Evolutionary conservation across 1,139 yeast genomes (phyloP).

Genomic region (Sugiyamaella pinicola): DNA sequence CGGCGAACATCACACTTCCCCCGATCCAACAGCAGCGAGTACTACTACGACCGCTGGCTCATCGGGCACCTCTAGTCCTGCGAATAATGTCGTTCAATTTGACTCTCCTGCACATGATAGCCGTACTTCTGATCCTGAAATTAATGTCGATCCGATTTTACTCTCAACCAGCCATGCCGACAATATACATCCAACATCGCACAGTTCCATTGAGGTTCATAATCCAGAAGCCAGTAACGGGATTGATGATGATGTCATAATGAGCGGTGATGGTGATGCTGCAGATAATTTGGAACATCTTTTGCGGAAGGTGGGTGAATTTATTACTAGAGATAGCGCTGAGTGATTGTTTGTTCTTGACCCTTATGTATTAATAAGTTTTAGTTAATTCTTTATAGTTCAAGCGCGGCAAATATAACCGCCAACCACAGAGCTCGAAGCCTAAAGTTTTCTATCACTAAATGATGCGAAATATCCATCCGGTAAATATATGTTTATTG

Average conservation of each 20-base stretch:
- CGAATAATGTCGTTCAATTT: not conserved
- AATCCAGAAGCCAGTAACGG: constrained; percentile 17
- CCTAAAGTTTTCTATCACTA: no score
- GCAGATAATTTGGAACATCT: constrained; percentile 35
- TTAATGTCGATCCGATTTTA: constrained; percentile 10
- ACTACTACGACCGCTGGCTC: constrained; percentile 3
- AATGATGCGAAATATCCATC: no score
- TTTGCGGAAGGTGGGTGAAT: constrained; percentile 41
- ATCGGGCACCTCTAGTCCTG: constrained; percentile 4
- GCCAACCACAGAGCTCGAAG: no score
- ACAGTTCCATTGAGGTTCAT: no score
- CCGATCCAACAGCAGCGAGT: not conserved
- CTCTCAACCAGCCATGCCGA: constrained; percentile 14
- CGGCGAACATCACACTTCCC: constrained; percentile 4
- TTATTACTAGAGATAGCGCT: constrained; percentile 28
- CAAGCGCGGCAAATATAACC: no score
- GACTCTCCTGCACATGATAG: not conserved
- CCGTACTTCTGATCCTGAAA: not conserved
- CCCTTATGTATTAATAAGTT: not conserved
- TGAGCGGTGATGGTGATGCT: constrained; percentile 26
- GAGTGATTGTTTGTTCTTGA: not conserved
- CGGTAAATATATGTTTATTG: no score
- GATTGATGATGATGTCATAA: constrained; percentile 5
- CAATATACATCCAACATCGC: constrained; percentile 1
- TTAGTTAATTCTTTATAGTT: no score